A percentile compares a stretch with the other conserved stretches of the same genome.
Conservation (phyloP, 2,329 filamentous ascomycete genomes). For the Fusarium pseudograminearum region DNA sequence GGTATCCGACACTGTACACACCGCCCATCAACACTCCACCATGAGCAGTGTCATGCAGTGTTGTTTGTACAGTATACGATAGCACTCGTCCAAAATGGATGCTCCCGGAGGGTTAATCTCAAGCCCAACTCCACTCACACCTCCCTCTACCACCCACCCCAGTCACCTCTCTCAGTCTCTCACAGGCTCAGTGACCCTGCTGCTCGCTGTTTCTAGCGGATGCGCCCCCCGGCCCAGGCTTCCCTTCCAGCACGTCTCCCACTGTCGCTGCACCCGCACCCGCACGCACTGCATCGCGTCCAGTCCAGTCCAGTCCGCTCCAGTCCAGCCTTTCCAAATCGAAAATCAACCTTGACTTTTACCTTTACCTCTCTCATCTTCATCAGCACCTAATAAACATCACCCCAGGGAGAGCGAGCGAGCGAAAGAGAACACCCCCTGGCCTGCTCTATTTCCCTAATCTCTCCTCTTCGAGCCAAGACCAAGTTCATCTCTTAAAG, state of each 20-base stretch:
- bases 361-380: constrained; percentile 9
- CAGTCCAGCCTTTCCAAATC: constrained; percentile 21
- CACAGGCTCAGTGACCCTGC: constrained; percentile 34
- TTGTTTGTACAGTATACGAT: constrained; percentile 39
- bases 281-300: constrained; percentile 28
- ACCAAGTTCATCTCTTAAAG: constrained; percentile 57
- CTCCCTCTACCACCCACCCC: constrained; percentile 48
- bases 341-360: constrained; percentile 7
- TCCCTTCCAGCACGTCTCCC: constrained; percentile 34
- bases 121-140: constrained; percentile 57
- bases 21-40: too few species aligned
- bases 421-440: constrained; percentile 27
- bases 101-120: constrained; percentile 57
- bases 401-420: constrained; percentile 15
- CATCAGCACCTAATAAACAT: constrained; percentile 21
- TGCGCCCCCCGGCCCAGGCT: constrained; percentile 23
- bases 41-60: background rate
- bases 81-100: constrained; percentile 48
- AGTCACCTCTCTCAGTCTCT: constrained; percentile 33
- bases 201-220: constrained; percentile 42
- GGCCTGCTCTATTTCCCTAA: constrained; percentile 43
- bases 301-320: constrained; percentile 21
- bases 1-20: constrained; percentile 5
- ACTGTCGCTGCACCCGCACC: constrained; percentile 20
- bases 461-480: constrained; percentile 49